These are phyloP conservation scores for Oryza longistaminata DNA, from an alignment of 176 grass and related monocot genomes.

Conservation along the genomic window DNA sequence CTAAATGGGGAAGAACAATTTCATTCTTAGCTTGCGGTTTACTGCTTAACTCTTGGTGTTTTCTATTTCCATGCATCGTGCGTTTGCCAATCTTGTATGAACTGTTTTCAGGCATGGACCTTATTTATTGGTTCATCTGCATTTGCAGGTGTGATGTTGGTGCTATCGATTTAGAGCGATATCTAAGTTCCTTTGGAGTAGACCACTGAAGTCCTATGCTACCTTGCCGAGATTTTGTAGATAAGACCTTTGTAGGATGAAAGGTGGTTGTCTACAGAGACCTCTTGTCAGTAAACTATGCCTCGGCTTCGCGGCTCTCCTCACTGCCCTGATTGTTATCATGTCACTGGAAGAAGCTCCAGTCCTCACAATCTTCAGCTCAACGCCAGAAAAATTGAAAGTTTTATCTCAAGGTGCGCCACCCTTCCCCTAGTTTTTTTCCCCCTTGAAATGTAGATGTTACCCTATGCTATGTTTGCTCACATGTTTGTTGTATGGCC, in stretches of 20 bases:
- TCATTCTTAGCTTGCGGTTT: too few species aligned
- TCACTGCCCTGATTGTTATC: constrained; percentile 24
- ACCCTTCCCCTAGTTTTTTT: background rate
- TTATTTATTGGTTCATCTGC: background rate
- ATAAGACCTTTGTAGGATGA: constrained; percentile 34
- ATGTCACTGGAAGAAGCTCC: constrained; percentile 40
- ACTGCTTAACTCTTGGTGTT: background rate
- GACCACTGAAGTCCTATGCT: constrained; percentile 33
- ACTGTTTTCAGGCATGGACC: background rate
- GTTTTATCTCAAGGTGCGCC: constrained; percentile 42
- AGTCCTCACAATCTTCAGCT: constrained; percentile 35
- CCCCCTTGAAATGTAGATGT: background rate
- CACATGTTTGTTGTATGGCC: background rate
- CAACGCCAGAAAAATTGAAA: constrained; percentile 39
- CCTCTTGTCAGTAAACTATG: constrained; percentile 45
- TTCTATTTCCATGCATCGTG: background rate
- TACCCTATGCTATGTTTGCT: background rate
- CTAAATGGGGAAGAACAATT: too few species aligned
- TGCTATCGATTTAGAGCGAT: background rate
- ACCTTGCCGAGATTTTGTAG: background rate
- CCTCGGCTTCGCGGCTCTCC: constrained; percentile 35
- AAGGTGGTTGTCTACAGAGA: constrained; percentile 31
- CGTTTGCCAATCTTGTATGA: background rate
- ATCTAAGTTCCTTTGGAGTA: background rate
- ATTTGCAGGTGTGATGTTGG: background rate